phyloP scores from a whole-genome alignment of 2,329 filamentous ascomycete species.

The Tolypocladium cylindrosporum region DNA sequence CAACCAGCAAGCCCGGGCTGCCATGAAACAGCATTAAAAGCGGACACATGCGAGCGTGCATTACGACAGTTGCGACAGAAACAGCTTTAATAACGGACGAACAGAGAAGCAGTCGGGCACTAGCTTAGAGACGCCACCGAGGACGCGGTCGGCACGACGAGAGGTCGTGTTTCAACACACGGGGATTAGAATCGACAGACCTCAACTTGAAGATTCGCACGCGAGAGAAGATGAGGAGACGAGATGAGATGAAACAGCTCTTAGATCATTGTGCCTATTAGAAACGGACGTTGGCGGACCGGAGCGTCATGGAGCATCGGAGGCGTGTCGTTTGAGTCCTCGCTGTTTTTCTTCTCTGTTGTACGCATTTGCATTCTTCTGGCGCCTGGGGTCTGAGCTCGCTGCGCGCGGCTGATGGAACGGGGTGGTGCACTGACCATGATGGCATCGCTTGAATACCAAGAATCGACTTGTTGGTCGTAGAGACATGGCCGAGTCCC shows the following conservation, averaged over 20 bases:
- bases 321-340: neutral
- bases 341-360: neutral
- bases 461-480: neutral
- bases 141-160: neutral
- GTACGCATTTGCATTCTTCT: neutral
- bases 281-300: neutral
- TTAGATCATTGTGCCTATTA: neutral
- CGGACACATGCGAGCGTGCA: neutral
- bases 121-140: neutral
- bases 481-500: neutral
- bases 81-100: neutral
- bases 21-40: conserved; percentile 23
- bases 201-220: neutral
- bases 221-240: neutral
- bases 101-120: neutral
- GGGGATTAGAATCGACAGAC: neutral
- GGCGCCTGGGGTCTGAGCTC: neutral
- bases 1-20: conserved; percentile 34
- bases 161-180: neutral
- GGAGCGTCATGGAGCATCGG: neutral
- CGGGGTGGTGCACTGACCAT: neutral
- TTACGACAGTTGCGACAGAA: neutral
- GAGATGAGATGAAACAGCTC: neutral
- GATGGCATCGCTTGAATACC: neutral
- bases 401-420: neutral